Evolutionary conservation across 805 yeast genomes (phyloP), one percentile per base, ranked within the genome.

Genomic region (Yarrowia phangngaensis): DNA sequence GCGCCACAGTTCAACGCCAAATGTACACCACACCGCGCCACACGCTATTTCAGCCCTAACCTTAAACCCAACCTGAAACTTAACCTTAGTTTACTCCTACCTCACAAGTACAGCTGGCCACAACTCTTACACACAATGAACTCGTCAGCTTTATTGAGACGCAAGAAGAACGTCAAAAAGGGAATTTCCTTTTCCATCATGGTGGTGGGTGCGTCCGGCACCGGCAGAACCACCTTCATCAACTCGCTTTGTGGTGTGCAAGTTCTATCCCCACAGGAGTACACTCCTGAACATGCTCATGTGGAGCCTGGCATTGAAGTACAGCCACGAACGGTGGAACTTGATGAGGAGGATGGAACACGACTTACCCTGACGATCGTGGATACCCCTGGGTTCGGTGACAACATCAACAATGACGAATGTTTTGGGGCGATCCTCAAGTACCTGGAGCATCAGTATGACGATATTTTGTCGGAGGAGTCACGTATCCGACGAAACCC

Each of bases 361-460:
- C 70, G 75, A 3, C 68, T 79, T 28, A 60, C 70, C 24, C 68
- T 85, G 55, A 77, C 77, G 54, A 70, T 82, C 38, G 75, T 82
- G 35, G 80, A 81, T 58, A 74, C 90, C 4, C 84, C 87, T 16
- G 92, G 90, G 1, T 79, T 82, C 59, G 92, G 90, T 31, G 90
- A 82, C 57, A 79, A 77, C 59, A 70, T 84, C 56, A 80, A 84
- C 64, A 82, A 82, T 63, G 74, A 73, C 40, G 55, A 66, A 29
- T 72, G 79, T 23, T 69, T 72, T 36, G 56, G 57, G 2, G 68
- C 75, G 53, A 73, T 85, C 50, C 74, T 75, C 53, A 71, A 72
- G 35, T 82, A 78, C 65, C 69, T 84, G 53, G 84, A 81, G 63
- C 74, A 70, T 52, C 89, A 84, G 64, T 84, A 79, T 64, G 88